phyloP scores from a whole-genome alignment of 2,329 filamentous ascomycete genomes.

The Clonostachys chloroleuca region DNA sequence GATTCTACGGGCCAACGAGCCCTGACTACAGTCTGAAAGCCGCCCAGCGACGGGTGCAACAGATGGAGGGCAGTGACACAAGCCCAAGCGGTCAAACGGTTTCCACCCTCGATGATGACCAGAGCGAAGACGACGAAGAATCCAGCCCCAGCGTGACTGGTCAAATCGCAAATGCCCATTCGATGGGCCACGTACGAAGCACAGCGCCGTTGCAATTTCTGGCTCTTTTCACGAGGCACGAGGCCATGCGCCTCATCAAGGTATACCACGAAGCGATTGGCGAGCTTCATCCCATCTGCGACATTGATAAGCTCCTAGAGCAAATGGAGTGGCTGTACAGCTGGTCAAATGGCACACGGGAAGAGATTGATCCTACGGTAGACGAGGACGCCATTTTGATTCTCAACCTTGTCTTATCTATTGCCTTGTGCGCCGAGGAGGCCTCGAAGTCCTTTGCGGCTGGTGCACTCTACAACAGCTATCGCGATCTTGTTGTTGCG shows the following conservation, averaged over 20 bases:
- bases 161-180: background rate
- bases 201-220: background rate
- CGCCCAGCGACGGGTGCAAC: constrained; percentile 10
- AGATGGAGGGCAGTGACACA: background rate
- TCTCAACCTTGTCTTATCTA: constrained; percentile 5
- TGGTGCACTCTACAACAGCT: background rate
- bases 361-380: background rate
- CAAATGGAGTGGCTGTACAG: too few relatives aligned
- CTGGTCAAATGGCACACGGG: background rate
- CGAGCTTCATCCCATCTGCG: background rate
- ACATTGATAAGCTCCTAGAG: background rate
- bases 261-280: background rate
- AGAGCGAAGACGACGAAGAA: background rate
- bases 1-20: constrained; percentile 13
- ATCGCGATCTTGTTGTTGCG: constrained; percentile 1
- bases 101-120: background rate
- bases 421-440: constrained; percentile 5
- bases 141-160: background rate
- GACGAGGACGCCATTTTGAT: constrained; percentile 6
- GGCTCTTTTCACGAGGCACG: background rate
- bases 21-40: constrained; percentile 17
- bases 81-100: background rate
- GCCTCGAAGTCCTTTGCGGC: background rate
- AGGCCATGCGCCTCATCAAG: background rate
- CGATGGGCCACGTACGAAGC: background rate